Conservation (phyloP, 179 eudicot species). For the Patellifolia procumbens region DNA sequence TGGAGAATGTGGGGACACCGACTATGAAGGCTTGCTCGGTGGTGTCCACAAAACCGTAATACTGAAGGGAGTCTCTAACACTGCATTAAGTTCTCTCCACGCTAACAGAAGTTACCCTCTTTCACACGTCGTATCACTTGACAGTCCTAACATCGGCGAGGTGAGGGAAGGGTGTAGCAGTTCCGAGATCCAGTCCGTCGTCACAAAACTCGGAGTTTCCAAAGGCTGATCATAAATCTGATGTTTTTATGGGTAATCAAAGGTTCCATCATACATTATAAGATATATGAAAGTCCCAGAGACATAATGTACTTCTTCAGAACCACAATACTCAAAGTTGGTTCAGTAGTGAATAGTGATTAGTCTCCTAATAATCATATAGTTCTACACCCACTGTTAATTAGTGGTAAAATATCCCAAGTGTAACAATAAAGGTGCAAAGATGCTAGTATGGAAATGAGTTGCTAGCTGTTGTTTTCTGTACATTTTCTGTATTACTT, state of each 20-base stretch:
- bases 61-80: constrained; percentile 41
- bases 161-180: constrained; percentile 26
- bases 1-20: constrained; percentile 52
- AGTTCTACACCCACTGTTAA: neutral
- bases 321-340: neutral
- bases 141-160: constrained; percentile 46
- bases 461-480: constrained; percentile 8
- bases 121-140: constrained; percentile 42
- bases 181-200: constrained; percentile 29
- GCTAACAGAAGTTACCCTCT: constrained; percentile 46
- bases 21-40: constrained; percentile 48
- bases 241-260: neutral
- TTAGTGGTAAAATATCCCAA: neutral
- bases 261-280: neutral
- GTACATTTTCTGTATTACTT: neutral
- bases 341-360: constrained; percentile 13
- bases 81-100: constrained; percentile 36
- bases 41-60: constrained; percentile 48
- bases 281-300: constrained; percentile 4
- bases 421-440: constrained; percentile 14
- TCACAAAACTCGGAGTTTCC: constrained; percentile 25
- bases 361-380: constrained; percentile 11
- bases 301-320: neutral
- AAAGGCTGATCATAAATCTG: constrained; percentile 16
- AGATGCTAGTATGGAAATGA: neutral